phyloP scores from a whole-genome alignment of 1,139 yeast genomes.

The Saccharomyces hybrid region DNA sequence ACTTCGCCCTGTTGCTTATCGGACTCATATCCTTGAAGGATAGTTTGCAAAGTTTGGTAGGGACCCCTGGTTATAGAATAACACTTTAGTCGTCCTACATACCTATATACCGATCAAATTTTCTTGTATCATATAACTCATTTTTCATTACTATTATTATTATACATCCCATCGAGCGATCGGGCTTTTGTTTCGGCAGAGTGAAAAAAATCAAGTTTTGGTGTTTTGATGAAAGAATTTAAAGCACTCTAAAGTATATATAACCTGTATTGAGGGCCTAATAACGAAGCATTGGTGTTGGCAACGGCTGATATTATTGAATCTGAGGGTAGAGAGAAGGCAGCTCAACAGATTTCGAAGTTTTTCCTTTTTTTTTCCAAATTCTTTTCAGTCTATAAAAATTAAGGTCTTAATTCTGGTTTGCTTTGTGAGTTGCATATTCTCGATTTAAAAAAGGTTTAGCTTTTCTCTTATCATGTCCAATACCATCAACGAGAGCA shows the following conservation, averaged over 20 bases:
- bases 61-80: background rate
- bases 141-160: background rate
- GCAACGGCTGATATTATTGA: background rate
- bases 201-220: background rate
- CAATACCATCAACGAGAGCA: background rate
- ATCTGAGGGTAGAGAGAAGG: background rate
- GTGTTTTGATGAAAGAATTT: background rate
- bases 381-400: background rate
- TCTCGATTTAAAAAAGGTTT: background rate
- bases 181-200: background rate
- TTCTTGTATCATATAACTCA: background rate
- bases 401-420: background rate
- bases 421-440: background rate
- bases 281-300: background rate
- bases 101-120: background rate
- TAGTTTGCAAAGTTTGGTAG: background rate
- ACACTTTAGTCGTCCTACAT: background rate
- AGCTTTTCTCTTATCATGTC: background rate
- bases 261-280: background rate
- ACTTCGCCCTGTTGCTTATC: slow-evolving; percentile 15
- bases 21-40: slow-evolving; percentile 18
- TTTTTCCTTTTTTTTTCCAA: background rate
- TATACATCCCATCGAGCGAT: background rate
- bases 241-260: background rate
- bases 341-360: background rate